Conservation (phyloP, 257 asterid genomes). For the Jacaranda copaia region DNA sequence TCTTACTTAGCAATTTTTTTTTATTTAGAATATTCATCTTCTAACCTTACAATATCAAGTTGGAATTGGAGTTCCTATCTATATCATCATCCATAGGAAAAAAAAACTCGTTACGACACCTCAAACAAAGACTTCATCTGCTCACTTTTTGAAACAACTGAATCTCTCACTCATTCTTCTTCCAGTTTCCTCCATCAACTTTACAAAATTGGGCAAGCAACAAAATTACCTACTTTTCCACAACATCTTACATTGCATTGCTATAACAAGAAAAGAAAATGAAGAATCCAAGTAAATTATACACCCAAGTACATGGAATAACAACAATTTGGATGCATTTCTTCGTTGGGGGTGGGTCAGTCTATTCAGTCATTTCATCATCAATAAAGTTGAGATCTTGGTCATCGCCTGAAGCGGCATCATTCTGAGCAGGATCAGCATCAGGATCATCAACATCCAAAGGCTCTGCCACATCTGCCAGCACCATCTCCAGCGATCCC, state of each 20-base stretch:
- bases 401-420: conserved; percentile 53
- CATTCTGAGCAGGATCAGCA: conserved; percentile 40
- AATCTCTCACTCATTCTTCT: conserved; percentile 1
- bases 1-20: too few species aligned
- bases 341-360: background rate
- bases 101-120: too few species aligned
- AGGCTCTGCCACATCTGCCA: conserved; percentile 61
- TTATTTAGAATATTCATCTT: too few species aligned
- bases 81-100: too few species aligned
- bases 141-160: background rate
- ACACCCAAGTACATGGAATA: conserved; percentile 14
- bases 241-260: conserved; percentile 15
- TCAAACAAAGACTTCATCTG: background rate
- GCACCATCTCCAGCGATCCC: conserved; percentile 59
- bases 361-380: conserved; percentile 63
- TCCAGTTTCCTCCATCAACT: conserved; percentile 6
- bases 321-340: conserved; percentile 7
- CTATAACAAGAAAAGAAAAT: background rate
- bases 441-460: conserved; percentile 51
- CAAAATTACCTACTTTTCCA: background rate
- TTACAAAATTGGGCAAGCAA: conserved; percentile 40
- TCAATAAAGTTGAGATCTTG: conserved; percentile 72
- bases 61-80: too few species aligned
- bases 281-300: background rate
- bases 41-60: too few species aligned